Base-by-base conservation (phyloP, 306 rosid genomes). In the Cicer yamashitae region DNA sequence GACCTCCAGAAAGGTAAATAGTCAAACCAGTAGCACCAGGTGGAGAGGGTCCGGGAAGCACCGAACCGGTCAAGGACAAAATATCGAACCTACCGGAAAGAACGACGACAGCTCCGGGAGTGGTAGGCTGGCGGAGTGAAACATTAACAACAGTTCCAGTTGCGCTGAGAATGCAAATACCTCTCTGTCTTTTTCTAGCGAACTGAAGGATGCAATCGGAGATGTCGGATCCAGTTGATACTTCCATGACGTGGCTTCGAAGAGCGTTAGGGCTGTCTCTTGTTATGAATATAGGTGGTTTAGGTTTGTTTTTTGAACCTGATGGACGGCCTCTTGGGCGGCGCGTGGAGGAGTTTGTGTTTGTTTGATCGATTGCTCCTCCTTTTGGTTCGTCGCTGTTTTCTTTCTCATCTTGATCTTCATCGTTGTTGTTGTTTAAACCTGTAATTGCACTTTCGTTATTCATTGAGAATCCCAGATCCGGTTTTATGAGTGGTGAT, bases 201-300 rank as follows among this genome's bases (percentile, higher is more conserved):
- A 93, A 93, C 74, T 89, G 94, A 13, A 83, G 84, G 0, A 93
- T 79, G 38, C 91, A 74, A 2, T 87, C 94, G 0, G 83, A 80
- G 8, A 93, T 83, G 71, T 93, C 98, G 0, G 89, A 84, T 0
- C 98, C 98, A 67, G 44, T 71, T 7, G 96, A 77, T n/a, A 93
- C 79, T 90, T 93, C 98, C 91, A 93, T 87, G 50, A 93, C 94
- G 66, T 93, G 98, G 79, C 96, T 90, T 4, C 88, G 77, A 1
- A 93, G 92, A 12, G 93, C 90, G 80, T 92, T 92, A 65, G 98
- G 98, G 88, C 94, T 88, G 71, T 92, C 98, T 12, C 96, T 72
- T 1, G 98, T 93, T 10, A 93, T 92, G 43, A 88, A 86, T 60
- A 93, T 86, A 0, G 96, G 94, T 0, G 96, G 93, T 13, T 84